Percentiles rank a stretch among this genome's conserved stretches.
These are phyloP conservation scores for Plectranthus barbatus DNA, from an alignment of 257 asterid species.

Conservation along the genomic window DNA sequence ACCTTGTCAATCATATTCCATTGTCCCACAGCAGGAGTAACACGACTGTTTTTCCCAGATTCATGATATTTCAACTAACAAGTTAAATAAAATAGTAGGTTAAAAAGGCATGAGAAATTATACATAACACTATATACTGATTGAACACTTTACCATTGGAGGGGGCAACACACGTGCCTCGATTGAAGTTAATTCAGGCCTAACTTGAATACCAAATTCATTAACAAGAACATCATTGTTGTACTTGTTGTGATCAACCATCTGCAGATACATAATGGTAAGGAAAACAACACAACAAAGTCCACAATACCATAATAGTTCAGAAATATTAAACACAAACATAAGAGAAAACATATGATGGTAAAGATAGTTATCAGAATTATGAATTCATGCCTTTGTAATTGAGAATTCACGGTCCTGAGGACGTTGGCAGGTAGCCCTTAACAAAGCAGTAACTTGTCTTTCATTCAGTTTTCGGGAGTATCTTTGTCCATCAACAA, in stretches of 20 bases:
- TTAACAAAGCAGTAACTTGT: conserved; percentile 58
- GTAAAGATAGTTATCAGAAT: background rate
- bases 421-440: conserved; percentile 79
- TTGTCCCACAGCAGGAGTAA: conserved; percentile 58
- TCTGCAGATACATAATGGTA: conserved; percentile 27
- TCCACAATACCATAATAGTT: background rate
- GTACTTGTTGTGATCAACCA: conserved; percentile 31
- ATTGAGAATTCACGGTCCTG: conserved; percentile 20
- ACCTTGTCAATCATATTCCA: conserved; percentile 91
- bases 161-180: conserved; percentile 76
- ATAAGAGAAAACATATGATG: background rate
- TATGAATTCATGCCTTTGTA: conserved; percentile 12
- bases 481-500: conserved; percentile 59
- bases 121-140: background rate
- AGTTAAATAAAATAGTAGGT: background rate
- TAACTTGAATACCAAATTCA: conserved; percentile 60
- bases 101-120: background rate
- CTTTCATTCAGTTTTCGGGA: conserved; percentile 39
- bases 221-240: conserved; percentile 14
- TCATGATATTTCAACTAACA: conserved; percentile 59
- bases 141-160: conserved; percentile 38
- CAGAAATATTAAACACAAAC: background rate
- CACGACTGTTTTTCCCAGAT: conserved; percentile 31
- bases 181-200: conserved; percentile 30
- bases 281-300: background rate